A percentile compares a stretch with the other conserved stretches of the same genome.
phyloP scores from a whole-genome alignment of 2,329 filamentous ascomycete species.

The Colletotrichum sp. region DNA sequence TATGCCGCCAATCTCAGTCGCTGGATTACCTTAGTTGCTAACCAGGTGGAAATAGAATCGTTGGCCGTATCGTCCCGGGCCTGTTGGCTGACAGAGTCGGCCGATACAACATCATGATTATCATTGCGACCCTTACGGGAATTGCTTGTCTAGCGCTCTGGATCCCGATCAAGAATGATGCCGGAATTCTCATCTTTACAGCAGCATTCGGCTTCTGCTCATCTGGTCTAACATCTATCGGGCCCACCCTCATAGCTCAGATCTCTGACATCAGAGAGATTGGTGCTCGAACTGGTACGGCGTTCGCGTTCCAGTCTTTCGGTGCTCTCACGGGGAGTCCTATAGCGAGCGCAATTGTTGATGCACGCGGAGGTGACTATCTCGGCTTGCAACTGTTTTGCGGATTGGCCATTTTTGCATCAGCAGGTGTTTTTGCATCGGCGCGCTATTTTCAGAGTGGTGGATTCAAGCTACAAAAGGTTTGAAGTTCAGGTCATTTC shows the following conservation, averaged over 20 bases:
- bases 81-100: conserved; percentile 50
- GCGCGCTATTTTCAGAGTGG: conserved; percentile 38
- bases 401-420: conserved; percentile 52
- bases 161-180: conserved; percentile 54
- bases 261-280: conserved; percentile 74
- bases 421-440: conserved; percentile 29
- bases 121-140: conserved; percentile 55
- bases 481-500: conserved; percentile 22
- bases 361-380: conserved; percentile 56
- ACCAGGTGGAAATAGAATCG: conserved; percentile 37
- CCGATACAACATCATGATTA: conserved; percentile 53
- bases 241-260: conserved; percentile 70
- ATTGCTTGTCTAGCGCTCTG: conserved; percentile 52
- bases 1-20: conserved; percentile 26
- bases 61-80: conserved; percentile 58
- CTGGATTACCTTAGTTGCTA: neutral
- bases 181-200: conserved; percentile 67
- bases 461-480: conserved; percentile 38
- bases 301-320: conserved; percentile 66
- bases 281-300: conserved; percentile 69
- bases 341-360: conserved; percentile 68
- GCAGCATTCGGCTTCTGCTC: conserved; percentile 74
- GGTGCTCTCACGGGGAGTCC: conserved; percentile 71
- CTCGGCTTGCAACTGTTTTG: conserved; percentile 69
- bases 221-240: conserved; percentile 68